phyloP scores from a whole-genome alignment of 2,329 filamentous ascomycete species.

The Fonsecaea monophora region DNA sequence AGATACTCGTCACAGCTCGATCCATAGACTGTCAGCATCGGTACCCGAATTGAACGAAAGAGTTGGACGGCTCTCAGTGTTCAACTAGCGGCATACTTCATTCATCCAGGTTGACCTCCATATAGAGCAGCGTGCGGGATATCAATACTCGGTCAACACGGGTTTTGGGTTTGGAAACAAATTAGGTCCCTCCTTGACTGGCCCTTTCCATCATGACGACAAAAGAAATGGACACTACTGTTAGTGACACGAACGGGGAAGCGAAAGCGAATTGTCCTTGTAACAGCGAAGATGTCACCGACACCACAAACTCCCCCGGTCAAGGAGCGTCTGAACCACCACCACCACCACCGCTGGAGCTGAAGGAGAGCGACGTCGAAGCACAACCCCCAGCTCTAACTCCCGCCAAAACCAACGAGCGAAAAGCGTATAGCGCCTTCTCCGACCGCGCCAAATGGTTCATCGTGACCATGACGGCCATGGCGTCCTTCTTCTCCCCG shows the following conservation, averaged over 20 bases:
- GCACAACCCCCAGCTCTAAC: constrained; percentile 7
- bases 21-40: not conserved
- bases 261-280: not conserved
- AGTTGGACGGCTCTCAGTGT: not conserved
- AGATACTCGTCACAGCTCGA: too few relatives aligned
- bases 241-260: not conserved
- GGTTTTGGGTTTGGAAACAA: not conserved
- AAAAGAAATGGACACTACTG: not conserved
- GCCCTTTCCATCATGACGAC: not conserved
- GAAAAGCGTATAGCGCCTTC: constrained; percentile 31
- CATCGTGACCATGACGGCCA: constrained; percentile 49
- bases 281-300: not conserved
- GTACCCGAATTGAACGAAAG: not conserved
- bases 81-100: not conserved
- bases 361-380: constrained; percentile 9
- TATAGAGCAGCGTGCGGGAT: not conserved
- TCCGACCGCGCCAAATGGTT: constrained; percentile 49
- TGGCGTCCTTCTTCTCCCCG: constrained; percentile 59
- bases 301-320: not conserved
- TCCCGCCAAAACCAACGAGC: not conserved
- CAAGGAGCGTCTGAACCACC: not conserved
- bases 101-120: not conserved
- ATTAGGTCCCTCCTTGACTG: not conserved
- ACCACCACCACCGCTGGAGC: not conserved
- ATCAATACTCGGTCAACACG: not conserved